Conservation (phyloP, 2,329 filamentous ascomycete species). For the Ustilaginoidea virens region DNA sequence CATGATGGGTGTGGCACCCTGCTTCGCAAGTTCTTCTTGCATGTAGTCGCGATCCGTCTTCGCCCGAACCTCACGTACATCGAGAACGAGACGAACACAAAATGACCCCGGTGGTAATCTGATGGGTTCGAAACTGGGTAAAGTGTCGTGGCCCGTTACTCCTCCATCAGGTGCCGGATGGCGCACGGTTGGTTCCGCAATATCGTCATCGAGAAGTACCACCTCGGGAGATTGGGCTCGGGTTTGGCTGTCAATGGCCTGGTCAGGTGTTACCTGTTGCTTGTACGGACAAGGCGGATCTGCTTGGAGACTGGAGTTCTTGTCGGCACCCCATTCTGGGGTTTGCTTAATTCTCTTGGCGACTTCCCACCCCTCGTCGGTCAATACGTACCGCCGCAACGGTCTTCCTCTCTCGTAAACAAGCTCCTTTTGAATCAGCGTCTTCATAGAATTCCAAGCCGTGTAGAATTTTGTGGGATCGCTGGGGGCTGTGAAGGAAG, state of each 20-base stretch:
- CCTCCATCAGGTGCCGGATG: constrained; percentile 9
- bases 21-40: constrained; percentile 52
- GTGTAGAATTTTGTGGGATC: constrained; percentile 60
- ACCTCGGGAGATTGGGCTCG: constrained; percentile 8
- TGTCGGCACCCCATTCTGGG: constrained; percentile 18
- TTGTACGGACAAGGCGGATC: background rate
- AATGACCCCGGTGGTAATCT: constrained; percentile 49
- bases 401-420: constrained; percentile 58
- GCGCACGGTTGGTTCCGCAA: background rate
- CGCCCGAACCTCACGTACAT: constrained; percentile 59
- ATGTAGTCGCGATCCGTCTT: constrained; percentile 66
- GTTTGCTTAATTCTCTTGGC: constrained; percentile 47
- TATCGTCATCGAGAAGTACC: constrained; percentile 1
- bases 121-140: constrained; percentile 43
- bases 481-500: constrained; percentile 53
- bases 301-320: constrained; percentile 3
- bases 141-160: constrained; percentile 7
- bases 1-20: constrained; percentile 49
- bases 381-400: constrained; percentile 51
- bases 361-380: constrained; percentile 66
- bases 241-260: too few relatives aligned
- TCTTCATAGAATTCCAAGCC: constrained; percentile 74
- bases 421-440: constrained; percentile 54
- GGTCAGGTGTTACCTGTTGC: too few relatives aligned
- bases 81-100: constrained; percentile 56